Evolutionary conservation across 2,329 filamentous ascomycete genomes (phyloP), one percentile per base, ranked within the genome.

Genomic region (Bisporella sp.): DNA sequence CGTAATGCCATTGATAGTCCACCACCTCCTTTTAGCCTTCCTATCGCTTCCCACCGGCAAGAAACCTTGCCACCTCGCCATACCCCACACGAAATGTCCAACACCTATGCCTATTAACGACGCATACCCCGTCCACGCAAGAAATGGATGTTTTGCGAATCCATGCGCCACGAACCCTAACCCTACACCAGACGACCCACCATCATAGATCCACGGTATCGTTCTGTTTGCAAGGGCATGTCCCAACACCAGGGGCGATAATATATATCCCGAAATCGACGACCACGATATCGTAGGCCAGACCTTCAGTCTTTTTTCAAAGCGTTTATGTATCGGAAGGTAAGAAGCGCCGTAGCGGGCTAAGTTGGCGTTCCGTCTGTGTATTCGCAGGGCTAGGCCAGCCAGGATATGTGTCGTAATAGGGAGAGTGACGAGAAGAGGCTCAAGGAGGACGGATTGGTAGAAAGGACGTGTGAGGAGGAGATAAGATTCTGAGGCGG

Each of bases 381-480:
- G 76, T 5, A 95, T 73, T 11, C 93, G 85, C 42, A 96, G 72
- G 0, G 81, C 82, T 5, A 96, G 65, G 35, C 92, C 91, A 0
- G 89, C 86, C 11, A 78, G 74, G 41, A 96, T 74, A 66, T 97
- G 92, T 2, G 84, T 78, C 51, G 83, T 66, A 28, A 95, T 73
- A 2, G 92, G 90, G 2, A 89, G 68, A 41, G 77, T 82, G 53
- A 97, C 80, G 54, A 97, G 76, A 21, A 95, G 71, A 4, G 89
- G 88, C 65, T 96, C 91, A 47, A 86, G 76, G 12, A 88, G 72
- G 2, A 85, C 77, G 1, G 89, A 91, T 68, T 96, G 92, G 73
- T 97, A 97, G 67, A 93, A 83, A 45, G 95, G 91, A 54, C 92
- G 82, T 31, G 90, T 91, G 67, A 96, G 87, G 57, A 97, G 84